Conservation (phyloP, 2,329 filamentous ascomycete genomes). For the Pyricularia pennisetigena region DNA sequence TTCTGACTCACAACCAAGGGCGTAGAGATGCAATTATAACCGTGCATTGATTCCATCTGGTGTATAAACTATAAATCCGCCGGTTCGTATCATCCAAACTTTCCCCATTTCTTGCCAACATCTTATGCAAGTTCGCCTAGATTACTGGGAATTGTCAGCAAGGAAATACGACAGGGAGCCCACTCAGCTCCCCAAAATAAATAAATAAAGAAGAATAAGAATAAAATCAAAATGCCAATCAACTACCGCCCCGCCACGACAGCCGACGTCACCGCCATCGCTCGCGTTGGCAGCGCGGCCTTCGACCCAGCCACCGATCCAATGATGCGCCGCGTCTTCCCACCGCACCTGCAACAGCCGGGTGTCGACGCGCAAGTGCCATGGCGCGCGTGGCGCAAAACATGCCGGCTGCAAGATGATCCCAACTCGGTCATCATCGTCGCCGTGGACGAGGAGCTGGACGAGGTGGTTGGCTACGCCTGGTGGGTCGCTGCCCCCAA, state of each 20-base stretch:
- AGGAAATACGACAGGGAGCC: no score
- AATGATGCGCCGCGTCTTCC: slow-evolving; percentile 10
- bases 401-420: slow-evolving; percentile 6
- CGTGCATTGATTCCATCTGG: no score
- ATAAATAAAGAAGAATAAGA: neutral
- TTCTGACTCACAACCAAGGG: no score
- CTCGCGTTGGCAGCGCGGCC: slow-evolving; percentile 13
- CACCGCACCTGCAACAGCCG: slow-evolving; percentile 8
- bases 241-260: slow-evolving; percentile 14
- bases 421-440: slow-evolving; percentile 10
- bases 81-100: no score
- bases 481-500: slow-evolving; percentile 11
- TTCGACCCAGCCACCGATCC: slow-evolving; percentile 13
- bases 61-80: no score
- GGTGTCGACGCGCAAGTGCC: slow-evolving; percentile 4
- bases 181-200: no score
- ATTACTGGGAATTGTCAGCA: no score
- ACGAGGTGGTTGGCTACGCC: slow-evolving; percentile 11
- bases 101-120: no score
- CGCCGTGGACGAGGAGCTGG: slow-evolving; percentile 8
- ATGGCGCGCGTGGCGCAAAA: slow-evolving; percentile 11
- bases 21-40: no score
- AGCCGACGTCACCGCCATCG: slow-evolving; percentile 15
- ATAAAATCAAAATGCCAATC: slow-evolving; percentile 14
- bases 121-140: no score